Evolutionary conservation across 352 stramenopile species (phyloP).

Genomic region (Pythium aristosporum): DNA sequence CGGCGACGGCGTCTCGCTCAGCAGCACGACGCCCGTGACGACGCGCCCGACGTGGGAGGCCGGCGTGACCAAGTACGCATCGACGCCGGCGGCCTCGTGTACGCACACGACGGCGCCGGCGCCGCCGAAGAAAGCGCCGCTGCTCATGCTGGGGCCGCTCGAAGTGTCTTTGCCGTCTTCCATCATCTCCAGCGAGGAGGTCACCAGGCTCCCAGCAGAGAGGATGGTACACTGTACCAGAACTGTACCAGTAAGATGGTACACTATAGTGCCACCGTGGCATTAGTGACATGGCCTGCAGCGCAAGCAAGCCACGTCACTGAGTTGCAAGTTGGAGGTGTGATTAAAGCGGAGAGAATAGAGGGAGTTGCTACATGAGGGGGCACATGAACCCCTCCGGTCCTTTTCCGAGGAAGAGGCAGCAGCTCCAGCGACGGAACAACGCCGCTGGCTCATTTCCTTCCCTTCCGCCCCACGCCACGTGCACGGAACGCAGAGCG

Average conservation of each 20-base stretch:
- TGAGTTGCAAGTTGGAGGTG: slow-evolving; percentile 17
- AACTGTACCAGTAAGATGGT: neutral
- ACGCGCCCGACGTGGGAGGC: slow-evolving; percentile 79
- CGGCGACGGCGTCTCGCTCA: slow-evolving; percentile 35
- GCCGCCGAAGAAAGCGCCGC: slow-evolving; percentile 12
- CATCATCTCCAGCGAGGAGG: neutral
- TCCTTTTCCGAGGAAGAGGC: slow-evolving; percentile 16
- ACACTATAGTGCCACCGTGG: slow-evolving; percentile 1
- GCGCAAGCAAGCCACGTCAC: slow-evolving; percentile 25
- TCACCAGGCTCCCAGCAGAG: neutral
- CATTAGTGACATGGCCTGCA: slow-evolving; percentile 8
- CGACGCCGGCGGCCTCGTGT: neutral
- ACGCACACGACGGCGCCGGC: slow-evolving; percentile 22
- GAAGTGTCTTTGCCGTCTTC: slow-evolving; percentile 10
- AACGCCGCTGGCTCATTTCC: slow-evolving; percentile 3
- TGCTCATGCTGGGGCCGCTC: slow-evolving; percentile 1
- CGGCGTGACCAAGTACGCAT: slow-evolving; percentile 65
- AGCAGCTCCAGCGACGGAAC: slow-evolving; percentile 8
- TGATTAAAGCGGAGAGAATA: neutral
- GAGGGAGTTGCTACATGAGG: slow-evolving; percentile 14
- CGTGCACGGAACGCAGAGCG: neutral
- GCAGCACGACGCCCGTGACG: slow-evolving; percentile 79
- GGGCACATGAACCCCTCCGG: neutral
- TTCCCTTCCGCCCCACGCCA: neutral
- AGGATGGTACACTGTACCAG: slow-evolving; percentile 19